phyloP scores from a whole-genome alignment of 2,329 filamentous ascomycete genomes.

The Drechmeria coniospora region DNA sequence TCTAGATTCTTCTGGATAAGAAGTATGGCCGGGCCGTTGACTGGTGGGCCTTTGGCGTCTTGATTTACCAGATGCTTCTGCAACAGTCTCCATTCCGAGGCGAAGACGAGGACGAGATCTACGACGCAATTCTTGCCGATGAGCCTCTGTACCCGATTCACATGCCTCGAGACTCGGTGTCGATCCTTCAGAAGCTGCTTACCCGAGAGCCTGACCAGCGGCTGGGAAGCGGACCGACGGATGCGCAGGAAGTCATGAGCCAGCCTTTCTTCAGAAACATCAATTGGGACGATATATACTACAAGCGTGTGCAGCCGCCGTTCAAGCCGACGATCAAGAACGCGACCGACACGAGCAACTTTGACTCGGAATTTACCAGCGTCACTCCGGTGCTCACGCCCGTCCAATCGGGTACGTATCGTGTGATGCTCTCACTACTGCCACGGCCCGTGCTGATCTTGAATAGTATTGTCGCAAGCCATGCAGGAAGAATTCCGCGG shows the following conservation, averaged over 20 bases:
- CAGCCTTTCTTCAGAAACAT: constrained; percentile 97
- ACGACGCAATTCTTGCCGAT: constrained; percentile 93
- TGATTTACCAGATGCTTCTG: constrained; percentile 99
- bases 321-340: constrained; percentile 84
- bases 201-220: constrained; percentile 89
- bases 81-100: constrained; percentile 98
- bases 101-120: constrained; percentile 98
- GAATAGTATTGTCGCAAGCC: constrained; percentile 76
- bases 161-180: constrained; percentile 95
- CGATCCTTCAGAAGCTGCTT: constrained; percentile 91
- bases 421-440: neutral
- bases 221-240: constrained; percentile 84
- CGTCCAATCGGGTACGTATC: constrained; percentile 77
- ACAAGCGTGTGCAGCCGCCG: constrained; percentile 80
- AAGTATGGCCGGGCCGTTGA: constrained; percentile 95
- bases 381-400: constrained; percentile 95
- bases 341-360: constrained; percentile 97
- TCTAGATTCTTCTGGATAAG: constrained; percentile 85
- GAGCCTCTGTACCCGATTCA: constrained; percentile 96
- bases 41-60: constrained; percentile 98
- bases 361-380: constrained; percentile 96
- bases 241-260: constrained; percentile 97
- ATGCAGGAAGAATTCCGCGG: constrained; percentile 99
- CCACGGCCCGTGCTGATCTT: constrained; percentile 10
- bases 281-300: constrained; percentile 97